A percentile compares a stretch with the other conserved stretches of the same genome.
Conservation (phyloP, 306 rosid genomes). For the Cucumis sativus region Cucumber_9930_V3 NC_026657.2:16241001-16241500, state of each 20-base stretch:
- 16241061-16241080: neutral
- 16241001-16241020: too few relatives aligned
- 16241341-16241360: neutral
- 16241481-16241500: neutral
- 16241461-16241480: neutral
- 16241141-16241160: neutral
- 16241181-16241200: constrained; percentile 38
- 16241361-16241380: constrained; percentile 1
- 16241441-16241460: neutral
- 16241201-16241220: constrained; percentile 15
- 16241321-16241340: neutral
- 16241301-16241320: neutral
- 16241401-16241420: neutral
- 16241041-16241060: neutral
- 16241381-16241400: neutral
- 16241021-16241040: too few relatives aligned
- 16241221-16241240: neutral
- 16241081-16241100: neutral
- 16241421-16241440: neutral
- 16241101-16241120: neutral
- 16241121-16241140: neutral
- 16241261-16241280: neutral
- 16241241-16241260: neutral
- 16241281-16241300: neutral
- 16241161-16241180: constrained; percentile 19